Percentiles rank a stretch among this genome's conserved stretches.
phyloP scores from a whole-genome alignment of 345 rosid species.

The Gossypioides kirkii region DNA sequence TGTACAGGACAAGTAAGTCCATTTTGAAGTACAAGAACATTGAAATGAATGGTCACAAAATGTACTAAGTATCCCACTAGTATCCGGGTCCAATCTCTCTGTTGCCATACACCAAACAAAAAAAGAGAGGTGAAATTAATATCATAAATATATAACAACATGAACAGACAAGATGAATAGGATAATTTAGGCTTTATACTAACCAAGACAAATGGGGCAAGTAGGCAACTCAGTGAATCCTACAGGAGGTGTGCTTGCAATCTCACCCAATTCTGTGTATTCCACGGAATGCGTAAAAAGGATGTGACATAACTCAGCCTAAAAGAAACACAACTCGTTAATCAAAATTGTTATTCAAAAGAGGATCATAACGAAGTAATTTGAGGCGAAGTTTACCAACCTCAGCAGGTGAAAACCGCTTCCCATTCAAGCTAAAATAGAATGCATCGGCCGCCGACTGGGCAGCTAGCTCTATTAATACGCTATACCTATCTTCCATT shows the following conservation, averaged over 20 bases:
- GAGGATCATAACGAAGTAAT: background rate
- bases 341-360: conserved; percentile 8
- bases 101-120: conserved; percentile 9
- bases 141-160: background rate
- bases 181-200: conserved; percentile 14
- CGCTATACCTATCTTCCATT: conserved; percentile 88
- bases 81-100: conserved; percentile 94
- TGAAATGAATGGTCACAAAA: conserved; percentile 95
- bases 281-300: conserved; percentile 60
- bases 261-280: conserved; percentile 54
- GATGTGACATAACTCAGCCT: conserved; percentile 92
- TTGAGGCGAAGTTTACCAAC: conserved; percentile 26
- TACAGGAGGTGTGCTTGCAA: conserved; percentile 55
- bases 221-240: conserved; percentile 82
- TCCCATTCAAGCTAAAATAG: conserved; percentile 55
- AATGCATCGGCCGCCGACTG: conserved; percentile 60
- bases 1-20: conserved; percentile 93
- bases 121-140: background rate
- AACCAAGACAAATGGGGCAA: conserved; percentile 90
- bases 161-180: background rate
- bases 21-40: conserved; percentile 85
- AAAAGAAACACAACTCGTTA: conserved; percentile 7
- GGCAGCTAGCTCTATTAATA: conserved; percentile 52
- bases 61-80: conserved; percentile 77
- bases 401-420: conserved; percentile 74